phyloP scores from a whole-genome alignment of 2,329 filamentous ascomycete species.

The Pseudocercospora fuligena region DNA sequence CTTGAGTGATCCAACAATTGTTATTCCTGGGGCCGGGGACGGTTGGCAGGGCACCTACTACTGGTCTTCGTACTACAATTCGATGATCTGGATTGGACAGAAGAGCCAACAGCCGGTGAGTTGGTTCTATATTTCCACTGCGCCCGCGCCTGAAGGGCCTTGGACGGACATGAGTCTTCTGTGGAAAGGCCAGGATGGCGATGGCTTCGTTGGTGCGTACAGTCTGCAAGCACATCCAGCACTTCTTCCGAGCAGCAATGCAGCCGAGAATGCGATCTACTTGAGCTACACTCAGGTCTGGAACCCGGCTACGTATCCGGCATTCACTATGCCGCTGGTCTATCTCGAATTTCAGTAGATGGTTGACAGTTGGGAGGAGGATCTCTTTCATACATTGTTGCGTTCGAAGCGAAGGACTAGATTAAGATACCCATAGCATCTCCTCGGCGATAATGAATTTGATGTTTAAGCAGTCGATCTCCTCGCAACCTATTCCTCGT shows the following conservation, averaged over 20 bases:
- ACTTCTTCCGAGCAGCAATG: slow-evolving; percentile 22
- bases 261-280: slow-evolving; percentile 27
- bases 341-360: slow-evolving; percentile 19
- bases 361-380: not conserved
- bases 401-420: not conserved
- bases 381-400: not conserved
- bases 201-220: slow-evolving; percentile 27
- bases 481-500: too few species aligned
- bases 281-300: slow-evolving; percentile 24
- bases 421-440: not conserved
- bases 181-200: slow-evolving; percentile 25
- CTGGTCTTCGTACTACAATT: slow-evolving; percentile 35
- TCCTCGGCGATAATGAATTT: not conserved
- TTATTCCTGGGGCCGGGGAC: slow-evolving; percentile 36
- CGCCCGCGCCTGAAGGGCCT: slow-evolving; percentile 38
- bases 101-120: slow-evolving; percentile 21
- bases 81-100: slow-evolving; percentile 36
- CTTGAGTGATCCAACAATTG: slow-evolving; percentile 11
- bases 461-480: not conserved
- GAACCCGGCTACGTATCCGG: not conserved
- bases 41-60: slow-evolving; percentile 41
- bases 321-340: slow-evolving; percentile 21
- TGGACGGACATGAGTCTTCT: slow-evolving; percentile 34
- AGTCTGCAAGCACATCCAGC: slow-evolving; percentile 29
- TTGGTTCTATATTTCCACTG: slow-evolving; percentile 36